phyloP scores from a whole-genome alignment of 345 rosid genomes.

The Ceriops decandra region DNA sequence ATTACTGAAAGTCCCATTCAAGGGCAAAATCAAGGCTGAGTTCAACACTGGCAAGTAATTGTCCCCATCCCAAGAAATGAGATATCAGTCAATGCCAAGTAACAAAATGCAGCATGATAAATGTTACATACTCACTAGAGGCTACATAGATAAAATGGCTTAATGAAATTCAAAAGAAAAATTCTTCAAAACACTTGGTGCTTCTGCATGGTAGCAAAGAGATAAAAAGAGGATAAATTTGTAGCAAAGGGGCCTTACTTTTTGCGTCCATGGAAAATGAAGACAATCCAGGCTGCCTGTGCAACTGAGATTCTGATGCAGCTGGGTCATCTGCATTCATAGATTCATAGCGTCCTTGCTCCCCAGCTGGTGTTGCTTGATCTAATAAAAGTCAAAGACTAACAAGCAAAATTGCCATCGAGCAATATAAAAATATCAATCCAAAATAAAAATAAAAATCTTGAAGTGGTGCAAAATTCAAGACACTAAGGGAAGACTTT shows the following conservation, averaged over 20 bases:
- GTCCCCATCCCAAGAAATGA: background rate
- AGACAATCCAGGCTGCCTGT: constrained; percentile 17
- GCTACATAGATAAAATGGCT: too few relatives aligned
- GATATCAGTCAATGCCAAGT: background rate
- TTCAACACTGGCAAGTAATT: background rate
- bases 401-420: constrained; percentile 15
- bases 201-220: background rate
- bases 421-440: constrained; percentile 4
- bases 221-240: background rate
- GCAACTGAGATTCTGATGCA: constrained; percentile 22
- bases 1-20: background rate
- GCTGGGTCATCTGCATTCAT: constrained; percentile 25
- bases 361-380: constrained; percentile 31
- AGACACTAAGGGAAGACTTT: background rate
- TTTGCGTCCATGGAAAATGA: constrained; percentile 31
- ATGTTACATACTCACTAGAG: too few relatives aligned
- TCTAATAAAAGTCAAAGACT: constrained; percentile 40
- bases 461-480: background rate
- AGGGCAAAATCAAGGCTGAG: background rate
- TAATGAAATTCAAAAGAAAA: background rate
- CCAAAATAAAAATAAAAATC: constrained; percentile 14
- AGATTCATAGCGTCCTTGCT: constrained; percentile 29
- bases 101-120: too few relatives aligned
- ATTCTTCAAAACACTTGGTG: background rate
- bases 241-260: constrained; percentile 22